phyloP scores from a whole-genome alignment of 208 protist genomes.

The Leishmania martiniquensis region DNA sequence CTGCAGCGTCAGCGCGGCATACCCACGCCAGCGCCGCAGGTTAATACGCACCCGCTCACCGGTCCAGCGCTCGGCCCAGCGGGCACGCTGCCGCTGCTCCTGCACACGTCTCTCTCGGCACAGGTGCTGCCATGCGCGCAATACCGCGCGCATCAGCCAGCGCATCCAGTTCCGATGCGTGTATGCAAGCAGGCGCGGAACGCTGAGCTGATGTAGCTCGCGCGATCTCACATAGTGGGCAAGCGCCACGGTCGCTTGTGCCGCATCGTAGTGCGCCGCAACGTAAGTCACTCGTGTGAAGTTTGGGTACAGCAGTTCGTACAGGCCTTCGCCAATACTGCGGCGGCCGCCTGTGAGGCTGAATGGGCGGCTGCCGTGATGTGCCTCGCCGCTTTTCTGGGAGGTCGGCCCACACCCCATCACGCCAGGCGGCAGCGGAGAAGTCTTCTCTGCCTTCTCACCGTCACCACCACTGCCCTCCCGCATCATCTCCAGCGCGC shows the following conservation, averaged over 20 bases:
- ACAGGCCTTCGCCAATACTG: slow-evolving; percentile 1
- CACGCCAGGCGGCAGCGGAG: background rate
- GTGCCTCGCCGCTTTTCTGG: background rate
- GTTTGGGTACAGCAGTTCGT: slow-evolving; percentile 35
- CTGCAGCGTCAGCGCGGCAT: slow-evolving; percentile 50
- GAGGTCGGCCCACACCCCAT: background rate
- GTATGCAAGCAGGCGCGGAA: slow-evolving; percentile 57
- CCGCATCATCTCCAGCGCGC: slow-evolving; percentile 6
- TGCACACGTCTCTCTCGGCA: slow-evolving; percentile 51
- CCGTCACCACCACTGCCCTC: background rate
- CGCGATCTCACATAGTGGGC: slow-evolving; percentile 48
- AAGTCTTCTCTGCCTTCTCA: background rate
- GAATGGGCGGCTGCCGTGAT: background rate
- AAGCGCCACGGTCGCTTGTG: slow-evolving; percentile 40
- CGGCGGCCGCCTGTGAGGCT: background rate
- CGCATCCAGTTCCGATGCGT: slow-evolving; percentile 62
- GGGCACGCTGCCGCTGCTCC: slow-evolving; percentile 60
- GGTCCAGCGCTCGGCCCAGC: slow-evolving; percentile 63
- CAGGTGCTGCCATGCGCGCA: slow-evolving; percentile 62
- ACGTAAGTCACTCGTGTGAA: slow-evolving; percentile 80
- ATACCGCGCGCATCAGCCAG: slow-evolving; percentile 51
- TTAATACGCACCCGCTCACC: slow-evolving; percentile 44
- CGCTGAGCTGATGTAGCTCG: slow-evolving; percentile 58
- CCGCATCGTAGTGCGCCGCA: slow-evolving; percentile 65
- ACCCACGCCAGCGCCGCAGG: slow-evolving; percentile 63